Evolutionary conservation across 2,329 filamentous ascomycete species (phyloP).

Genomic region (Phyllosticta capitalensis): DNA sequence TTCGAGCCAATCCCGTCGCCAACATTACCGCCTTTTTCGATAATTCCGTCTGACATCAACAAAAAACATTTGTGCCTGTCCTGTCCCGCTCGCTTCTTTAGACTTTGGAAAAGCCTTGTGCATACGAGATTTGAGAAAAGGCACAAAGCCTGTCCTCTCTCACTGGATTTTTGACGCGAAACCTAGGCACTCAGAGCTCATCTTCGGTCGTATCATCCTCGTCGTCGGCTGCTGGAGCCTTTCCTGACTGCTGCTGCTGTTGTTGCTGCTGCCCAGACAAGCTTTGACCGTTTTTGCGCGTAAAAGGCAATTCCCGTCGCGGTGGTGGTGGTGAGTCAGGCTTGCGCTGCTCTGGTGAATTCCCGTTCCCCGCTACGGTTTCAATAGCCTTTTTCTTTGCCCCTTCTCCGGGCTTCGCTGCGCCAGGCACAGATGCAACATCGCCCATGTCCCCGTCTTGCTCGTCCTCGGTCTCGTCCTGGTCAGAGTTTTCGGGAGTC

Average conservation of each 20-base stretch:
- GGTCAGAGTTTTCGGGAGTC: conserved; percentile 24
- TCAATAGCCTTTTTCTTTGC: conserved; percentile 15
- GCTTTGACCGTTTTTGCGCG: conserved; percentile 12
- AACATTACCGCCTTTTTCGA: background rate
- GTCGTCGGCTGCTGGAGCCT: conserved; percentile 3
- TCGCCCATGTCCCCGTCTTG: conserved; percentile 13
- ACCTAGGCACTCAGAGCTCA: conserved; percentile 13
- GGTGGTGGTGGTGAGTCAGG: conserved; percentile 23
- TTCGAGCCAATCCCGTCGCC: background rate
- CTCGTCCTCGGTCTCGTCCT: conserved; percentile 27
- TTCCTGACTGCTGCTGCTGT: background rate
- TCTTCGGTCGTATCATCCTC: conserved; percentile 31
- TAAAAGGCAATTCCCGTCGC: conserved; percentile 27
- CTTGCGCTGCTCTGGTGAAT: conserved; percentile 1
- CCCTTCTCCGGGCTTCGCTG: background rate
- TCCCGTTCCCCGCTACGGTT: conserved; percentile 14
- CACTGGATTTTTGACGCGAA: background rate
- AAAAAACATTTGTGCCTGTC: no score
- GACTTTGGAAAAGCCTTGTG: background rate
- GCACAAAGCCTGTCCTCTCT: background rate
- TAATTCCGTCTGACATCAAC: background rate
- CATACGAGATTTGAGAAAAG: background rate
- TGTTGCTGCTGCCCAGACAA: background rate
- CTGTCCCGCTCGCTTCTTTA: background rate
- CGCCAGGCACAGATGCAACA: background rate